phyloP scores from a whole-genome alignment of 768 basidiomycete species.

The Mrakia gelida region DNA sequence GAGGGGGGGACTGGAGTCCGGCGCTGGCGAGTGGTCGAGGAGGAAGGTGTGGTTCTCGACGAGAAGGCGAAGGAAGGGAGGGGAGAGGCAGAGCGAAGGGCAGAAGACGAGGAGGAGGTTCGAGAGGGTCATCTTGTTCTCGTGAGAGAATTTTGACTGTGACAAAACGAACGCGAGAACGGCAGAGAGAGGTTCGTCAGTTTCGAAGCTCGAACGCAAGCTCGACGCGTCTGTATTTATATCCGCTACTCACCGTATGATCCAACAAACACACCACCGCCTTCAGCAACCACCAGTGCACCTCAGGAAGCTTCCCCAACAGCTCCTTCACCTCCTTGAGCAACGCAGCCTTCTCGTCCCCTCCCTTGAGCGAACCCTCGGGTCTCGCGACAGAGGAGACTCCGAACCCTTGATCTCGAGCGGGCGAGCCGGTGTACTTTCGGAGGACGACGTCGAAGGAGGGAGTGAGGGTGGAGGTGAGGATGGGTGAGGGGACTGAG shows the following conservation, averaged over 20 bases:
- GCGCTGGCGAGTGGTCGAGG: neutral
- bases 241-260: constrained; percentile 19
- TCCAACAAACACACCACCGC: constrained; percentile 60
- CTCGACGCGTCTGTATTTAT: too few relatives aligned
- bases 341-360: constrained; percentile 39
- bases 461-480: constrained; percentile 66
- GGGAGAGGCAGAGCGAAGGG: constrained; percentile 66
- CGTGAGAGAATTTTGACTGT: constrained; percentile 59
- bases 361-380: constrained; percentile 8
- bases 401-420: constrained; percentile 37
- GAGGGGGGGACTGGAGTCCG: neutral
- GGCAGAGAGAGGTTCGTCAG: too few relatives aligned
- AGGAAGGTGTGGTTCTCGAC: constrained; percentile 29
- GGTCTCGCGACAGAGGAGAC: constrained; percentile 26
- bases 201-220: neutral
- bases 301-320: constrained; percentile 64
- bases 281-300: constrained; percentile 76
- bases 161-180: constrained; percentile 46
- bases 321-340: constrained; percentile 60
- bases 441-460: constrained; percentile 73
- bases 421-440: constrained; percentile 51
- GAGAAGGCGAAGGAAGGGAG: constrained; percentile 31
- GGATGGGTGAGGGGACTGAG: constrained; percentile 82
- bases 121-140: constrained; percentile 88
- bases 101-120: constrained; percentile 84